These are phyloP conservation scores for Neofusicoccum laricinum DNA, from an alignment of 2,329 filamentous ascomycete genomes.

Conservation along the genomic window DNA sequence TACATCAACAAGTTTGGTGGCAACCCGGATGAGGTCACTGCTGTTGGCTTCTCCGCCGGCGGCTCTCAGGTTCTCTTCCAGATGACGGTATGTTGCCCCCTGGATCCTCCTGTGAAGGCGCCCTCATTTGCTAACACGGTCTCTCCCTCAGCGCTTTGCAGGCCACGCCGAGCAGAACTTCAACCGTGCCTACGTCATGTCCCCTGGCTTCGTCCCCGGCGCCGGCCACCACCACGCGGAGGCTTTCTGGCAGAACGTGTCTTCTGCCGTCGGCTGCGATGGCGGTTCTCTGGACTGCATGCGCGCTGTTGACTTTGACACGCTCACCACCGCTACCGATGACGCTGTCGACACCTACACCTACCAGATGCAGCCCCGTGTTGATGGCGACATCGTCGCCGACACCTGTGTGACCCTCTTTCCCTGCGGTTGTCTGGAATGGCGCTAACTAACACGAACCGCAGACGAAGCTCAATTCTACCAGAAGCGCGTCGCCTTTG, in stretches of 20 bases:
- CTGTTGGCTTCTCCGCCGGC: conserved; percentile 38
- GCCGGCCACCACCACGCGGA: conserved; percentile 36
- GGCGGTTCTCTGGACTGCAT: conserved; percentile 31
- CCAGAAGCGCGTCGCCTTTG: conserved; percentile 36
- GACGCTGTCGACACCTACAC: conserved; percentile 25
- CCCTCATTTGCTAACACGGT: not conserved
- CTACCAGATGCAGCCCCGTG: conserved; percentile 37
- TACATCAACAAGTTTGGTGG: conserved; percentile 49
- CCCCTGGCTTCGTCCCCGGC: conserved; percentile 33
- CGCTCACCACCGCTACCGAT: conserved; percentile 28
- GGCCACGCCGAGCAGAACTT: conserved; percentile 32
- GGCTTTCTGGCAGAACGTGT: conserved; percentile 33
- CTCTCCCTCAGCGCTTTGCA: conserved; percentile 25
- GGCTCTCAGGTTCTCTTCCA: conserved; percentile 25
- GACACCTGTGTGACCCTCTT: conserved; percentile 25
- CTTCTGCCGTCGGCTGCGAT: conserved; percentile 29
- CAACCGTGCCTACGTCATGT: conserved; percentile 27
- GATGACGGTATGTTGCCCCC: conserved; percentile 22
- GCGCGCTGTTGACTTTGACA: conserved; percentile 29
- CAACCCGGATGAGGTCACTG: conserved; percentile 45
- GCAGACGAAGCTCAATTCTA: conserved; percentile 35
- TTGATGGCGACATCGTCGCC: conserved; percentile 36
- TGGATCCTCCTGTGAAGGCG: too few species aligned
- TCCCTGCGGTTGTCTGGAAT: not conserved
- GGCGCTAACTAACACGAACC: not conserved